A percentile compares a stretch with the other conserved stretches of the same genome.
Evolutionary conservation across 176 grass and related monocot species (phyloP).

Genomic region (Pontederia paniculata): DNA sequence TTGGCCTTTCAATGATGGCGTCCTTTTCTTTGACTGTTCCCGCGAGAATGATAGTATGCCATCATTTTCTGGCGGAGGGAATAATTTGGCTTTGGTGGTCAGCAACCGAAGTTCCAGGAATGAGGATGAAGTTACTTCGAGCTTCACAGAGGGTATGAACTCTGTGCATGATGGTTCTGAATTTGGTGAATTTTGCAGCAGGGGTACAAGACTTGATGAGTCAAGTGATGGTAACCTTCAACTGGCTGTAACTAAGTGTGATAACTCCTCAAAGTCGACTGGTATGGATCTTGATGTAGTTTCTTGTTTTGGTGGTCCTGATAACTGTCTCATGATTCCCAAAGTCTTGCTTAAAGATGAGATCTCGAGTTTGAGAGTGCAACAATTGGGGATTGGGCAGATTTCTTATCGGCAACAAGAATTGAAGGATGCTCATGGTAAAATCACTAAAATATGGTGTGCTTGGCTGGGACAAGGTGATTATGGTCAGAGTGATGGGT

Average conservation of each 20-base stretch:
- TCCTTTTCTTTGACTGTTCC: constrained; percentile 79
- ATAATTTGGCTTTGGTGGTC: constrained; percentile 43
- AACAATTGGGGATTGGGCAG: constrained; percentile 65
- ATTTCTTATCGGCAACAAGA: constrained; percentile 58
- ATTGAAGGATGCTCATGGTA: constrained; percentile 32
- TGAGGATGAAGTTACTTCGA: constrained; percentile 40
- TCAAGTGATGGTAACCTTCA: constrained; percentile 2
- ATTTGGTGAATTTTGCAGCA: background rate
- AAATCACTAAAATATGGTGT: constrained; percentile 82
- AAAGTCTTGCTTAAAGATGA: constrained; percentile 60
- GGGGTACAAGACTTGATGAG: background rate
- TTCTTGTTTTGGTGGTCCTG: constrained; percentile 16
- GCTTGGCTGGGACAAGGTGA: constrained; percentile 71
- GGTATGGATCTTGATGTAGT: background rate
- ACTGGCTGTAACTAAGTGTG: constrained; percentile 3
- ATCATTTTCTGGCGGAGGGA: constrained; percentile 27
- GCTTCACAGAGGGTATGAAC: constrained; percentile 26
- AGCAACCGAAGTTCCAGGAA: constrained; percentile 13
- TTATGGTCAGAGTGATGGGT: constrained; percentile 1
- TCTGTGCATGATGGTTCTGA: constrained; percentile 8
- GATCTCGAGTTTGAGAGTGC: constrained; percentile 41
- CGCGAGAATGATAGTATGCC: constrained; percentile 29
- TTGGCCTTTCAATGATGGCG: constrained; percentile 90
- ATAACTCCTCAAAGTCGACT: constrained; percentile 16
- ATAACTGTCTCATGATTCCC: constrained; percentile 50